Base-by-base conservation (phyloP, 768 basidiomycete genomes). In the Crucibulum laeve region DNA sequence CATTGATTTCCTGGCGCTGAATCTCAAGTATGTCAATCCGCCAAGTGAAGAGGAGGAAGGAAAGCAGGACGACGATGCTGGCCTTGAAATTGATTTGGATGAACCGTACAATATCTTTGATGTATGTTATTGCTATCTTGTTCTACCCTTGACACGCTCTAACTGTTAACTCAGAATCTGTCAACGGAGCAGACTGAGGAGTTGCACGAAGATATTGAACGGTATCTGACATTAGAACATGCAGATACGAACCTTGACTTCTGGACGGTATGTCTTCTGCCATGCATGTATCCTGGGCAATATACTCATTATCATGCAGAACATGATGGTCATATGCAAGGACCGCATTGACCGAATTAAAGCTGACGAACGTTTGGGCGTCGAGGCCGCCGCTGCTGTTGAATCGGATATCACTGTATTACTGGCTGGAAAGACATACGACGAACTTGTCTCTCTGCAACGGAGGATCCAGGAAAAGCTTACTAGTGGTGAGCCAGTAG, bases 61-160 rank as follows among this genome's bases (percentile, higher is more conserved):
- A 26, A 61, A 55, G 10, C 76, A 76, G 25, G 76, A 82, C 46
- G 93, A 93, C 18, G 91, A 91, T 45, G 80, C 86, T 35, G 93
- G 91, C 21, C 74, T 99, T 40, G 96, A 99, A 64, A 96, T 98
- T 55, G 96, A 99, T 60, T 76, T 98, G 35, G 96, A 99, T 52
- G 96, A 99, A 58, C 96, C 96, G 1, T 99, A 98, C 68, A 90
- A 88, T 54, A 98, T 99, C 52, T 85, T 98, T 50, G 91, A 96
- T 50, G 94, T 93, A 60, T 49, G 87, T 70, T 40, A 40, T 35
- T 7, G 14, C 23, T 38, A n/a, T 23, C 11, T 19, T 39, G 23
- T 33, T 43, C 17, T 22, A 6, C 11, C 19, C 41, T 47, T 30
- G 48, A 50, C 14, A 50, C 59, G 17, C 59, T 35, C 44, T 37